Conservation (phyloP, 2,329 filamentous ascomycete species). For the Neopestalotiopsis clavispora region DNA sequence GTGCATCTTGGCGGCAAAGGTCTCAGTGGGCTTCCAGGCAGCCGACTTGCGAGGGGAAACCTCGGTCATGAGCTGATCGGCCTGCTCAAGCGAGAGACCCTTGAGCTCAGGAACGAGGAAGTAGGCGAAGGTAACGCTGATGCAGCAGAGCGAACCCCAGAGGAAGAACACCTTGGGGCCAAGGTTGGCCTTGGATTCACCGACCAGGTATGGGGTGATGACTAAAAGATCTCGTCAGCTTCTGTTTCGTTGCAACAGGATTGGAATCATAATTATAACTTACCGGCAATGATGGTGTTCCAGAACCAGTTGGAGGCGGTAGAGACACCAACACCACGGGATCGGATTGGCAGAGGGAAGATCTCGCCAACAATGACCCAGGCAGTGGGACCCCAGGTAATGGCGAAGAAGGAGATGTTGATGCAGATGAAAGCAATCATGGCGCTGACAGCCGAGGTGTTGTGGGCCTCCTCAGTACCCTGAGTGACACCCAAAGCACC, state of each 20-base stretch:
- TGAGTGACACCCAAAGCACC: constrained; percentile 68
- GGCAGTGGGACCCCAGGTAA: constrained; percentile 68
- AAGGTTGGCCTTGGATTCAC: constrained; percentile 65
- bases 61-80: constrained; percentile 67
- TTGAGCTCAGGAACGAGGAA: constrained; percentile 78
- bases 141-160: constrained; percentile 71
- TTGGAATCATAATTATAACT: constrained; percentile 22
- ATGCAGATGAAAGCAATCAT: constrained; percentile 90
- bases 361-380: constrained; percentile 89
- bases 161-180: constrained; percentile 75
- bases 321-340: constrained; percentile 83
- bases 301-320: constrained; percentile 92
- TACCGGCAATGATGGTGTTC: constrained; percentile 70
- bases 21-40: constrained; percentile 39
- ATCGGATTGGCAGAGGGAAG: constrained; percentile 87
- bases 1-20: constrained; percentile 38
- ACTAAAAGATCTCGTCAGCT: constrained; percentile 40
- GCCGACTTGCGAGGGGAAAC: constrained; percentile 44
- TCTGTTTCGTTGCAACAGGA: not conserved
- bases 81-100: constrained; percentile 78
- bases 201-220: constrained; percentile 76
- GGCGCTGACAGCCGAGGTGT: constrained; percentile 64
- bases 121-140: constrained; percentile 68
- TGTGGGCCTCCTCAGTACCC: constrained; percentile 48
- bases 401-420: constrained; percentile 93